Evolutionary conservation across 768 basidiomycete species (phyloP), one percentile per base, ranked within the genome.

Genomic region (Auricularia sp.): DNA sequence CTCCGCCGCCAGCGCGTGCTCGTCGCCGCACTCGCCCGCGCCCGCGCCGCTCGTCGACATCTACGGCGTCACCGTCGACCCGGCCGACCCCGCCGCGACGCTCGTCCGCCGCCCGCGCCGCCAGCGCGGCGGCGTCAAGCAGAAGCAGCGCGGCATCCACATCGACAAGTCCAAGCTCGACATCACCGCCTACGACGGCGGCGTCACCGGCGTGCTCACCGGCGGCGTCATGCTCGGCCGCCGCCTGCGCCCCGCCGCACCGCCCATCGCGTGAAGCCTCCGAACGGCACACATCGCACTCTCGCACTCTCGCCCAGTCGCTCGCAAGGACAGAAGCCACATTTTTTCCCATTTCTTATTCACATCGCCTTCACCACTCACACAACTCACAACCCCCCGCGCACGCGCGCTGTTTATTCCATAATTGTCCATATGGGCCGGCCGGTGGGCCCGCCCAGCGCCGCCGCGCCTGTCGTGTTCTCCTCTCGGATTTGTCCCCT

Each of bases 141-240:
- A 59, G 34, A 59, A 59, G 56, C 86, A 87, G 73, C 82, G 82
- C 29, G 85, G 84, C 67, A 87, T 92, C 69, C 90, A 82, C 71
- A 75, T 92, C 64, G 90, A 92, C 74, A 83, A 80, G 24, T 76
- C 85, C 71, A 92, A 86, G 80, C 90, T 76, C 63, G 88, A 88
- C 56, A 88, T 92, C 67, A 92, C 90, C 59, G 88, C 88, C 70
- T 92, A 92, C 70, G 56, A 59, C 56, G 90, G 89, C 64, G 90
- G 90, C 68, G 91, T 90, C 82, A 92, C 90, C 63, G 91, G 90
- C 35, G 90, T 92, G 62, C 83, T 92, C 69, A 91, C 90, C 2
- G 90, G 90, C 65, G 90, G 90, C 68, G 90, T 92, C 69, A 92
- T 92, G 90, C 87, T 92, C 67, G 90, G 89, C 62, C 77, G 63